Evolutionary conservation across 768 basidiomycete species (phyloP), one percentile per base, ranked within the genome.

Genomic region (Pisolithus microcarpus): DNA sequence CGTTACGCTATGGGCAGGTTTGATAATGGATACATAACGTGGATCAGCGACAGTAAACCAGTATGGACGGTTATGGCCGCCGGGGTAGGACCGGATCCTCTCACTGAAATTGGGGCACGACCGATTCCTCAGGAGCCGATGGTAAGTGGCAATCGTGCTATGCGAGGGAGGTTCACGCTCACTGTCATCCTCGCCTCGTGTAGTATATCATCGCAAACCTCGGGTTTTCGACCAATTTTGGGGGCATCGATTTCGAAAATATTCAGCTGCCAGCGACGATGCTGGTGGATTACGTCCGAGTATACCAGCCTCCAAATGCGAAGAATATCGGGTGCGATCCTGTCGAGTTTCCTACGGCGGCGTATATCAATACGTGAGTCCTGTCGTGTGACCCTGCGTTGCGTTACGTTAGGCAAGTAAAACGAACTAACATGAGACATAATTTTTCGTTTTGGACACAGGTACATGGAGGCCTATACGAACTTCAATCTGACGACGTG

Each of bases 271-370:
- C 81, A 5, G 64, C 77, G 8, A 73, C 70, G 24, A 84, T 93
- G 85, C 71, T 71, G 49, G 70, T 93, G 46, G 92, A 95, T 61
- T 94, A 82, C 52, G 81, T 94, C 51, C 79, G 92, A 1, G 86
- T 95, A 11, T 87, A 85, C 58, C 85, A 85, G 57, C 69, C 70
- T 23, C 64, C 71, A 47, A 65, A 69, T 51, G 57, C 63, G 9
- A 66, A 72, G 56, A 82, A 82, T 54, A 68, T 81, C 37, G 81
- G 84, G 13, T 85, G 82, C 56, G 86, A 91, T 59, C 89, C 91
- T 5, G 58, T 66, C 9, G 75, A 79, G 13, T 83, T 77, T 65
- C 91, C 93, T 0, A 96, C 93, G 0, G 64, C 72, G 10, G 67
- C 75, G 0, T 95, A 95, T 64, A 95, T 94, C 58, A 61, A 83